Evolutionary conservation across 2,329 filamentous ascomycete genomes (phyloP).

Genomic region (Ceratocystis harringtonii): DNA sequence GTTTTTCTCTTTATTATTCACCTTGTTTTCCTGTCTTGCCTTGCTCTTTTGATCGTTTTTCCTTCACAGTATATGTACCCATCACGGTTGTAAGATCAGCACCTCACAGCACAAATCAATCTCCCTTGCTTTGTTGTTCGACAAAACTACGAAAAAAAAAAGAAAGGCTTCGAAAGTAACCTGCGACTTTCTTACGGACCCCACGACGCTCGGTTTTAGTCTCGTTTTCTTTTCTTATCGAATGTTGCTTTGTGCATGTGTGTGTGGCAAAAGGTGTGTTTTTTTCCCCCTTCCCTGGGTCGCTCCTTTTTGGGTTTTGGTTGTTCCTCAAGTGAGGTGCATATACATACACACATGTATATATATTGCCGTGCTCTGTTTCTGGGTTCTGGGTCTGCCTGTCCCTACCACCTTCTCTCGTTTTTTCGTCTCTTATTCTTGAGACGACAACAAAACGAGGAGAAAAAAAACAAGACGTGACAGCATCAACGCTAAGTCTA

Average conservation of each 20-base stretch:
- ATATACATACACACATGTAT: background rate
- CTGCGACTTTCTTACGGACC: background rate
- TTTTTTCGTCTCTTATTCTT: background rate
- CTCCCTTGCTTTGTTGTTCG: conserved; percentile 4
- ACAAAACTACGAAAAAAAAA: background rate
- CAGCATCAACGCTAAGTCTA: background rate
- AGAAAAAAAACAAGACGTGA: background rate
- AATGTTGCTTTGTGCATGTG: background rate
- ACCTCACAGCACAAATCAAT: background rate
- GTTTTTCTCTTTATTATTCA: conserved; percentile 6
- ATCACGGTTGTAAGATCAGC: conserved; percentile 3
- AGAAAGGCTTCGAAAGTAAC: background rate
- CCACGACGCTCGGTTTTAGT: background rate
- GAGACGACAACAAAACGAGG: background rate
- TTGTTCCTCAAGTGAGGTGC: background rate
- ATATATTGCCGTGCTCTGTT: background rate
- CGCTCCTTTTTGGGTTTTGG: background rate
- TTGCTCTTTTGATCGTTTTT: background rate
- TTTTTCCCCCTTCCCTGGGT: background rate
- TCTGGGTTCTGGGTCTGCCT: background rate
- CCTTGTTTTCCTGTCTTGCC: background rate
- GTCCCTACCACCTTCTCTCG: background rate
- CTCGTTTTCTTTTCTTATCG: background rate
- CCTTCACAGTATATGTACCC: conserved; percentile 9
- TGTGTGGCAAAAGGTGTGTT: conserved; percentile 10